phyloP scores from a whole-genome alignment of 768 basidiomycete species.

The Multifurca ochricompacta region DNA sequence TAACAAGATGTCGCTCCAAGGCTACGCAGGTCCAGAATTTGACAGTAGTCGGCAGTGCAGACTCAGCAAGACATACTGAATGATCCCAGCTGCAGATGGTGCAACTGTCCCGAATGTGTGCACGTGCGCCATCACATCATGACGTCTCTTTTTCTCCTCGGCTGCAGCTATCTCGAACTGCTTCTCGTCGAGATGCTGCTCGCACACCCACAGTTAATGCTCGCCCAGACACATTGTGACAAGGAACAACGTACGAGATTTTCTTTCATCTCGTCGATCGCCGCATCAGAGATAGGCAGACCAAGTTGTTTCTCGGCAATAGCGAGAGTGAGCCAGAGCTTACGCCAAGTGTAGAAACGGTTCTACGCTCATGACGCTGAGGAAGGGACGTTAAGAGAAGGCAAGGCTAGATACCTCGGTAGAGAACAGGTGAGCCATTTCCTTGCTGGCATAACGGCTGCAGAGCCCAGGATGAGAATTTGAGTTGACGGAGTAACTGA shows the following conservation, averaged over 20 bases:
- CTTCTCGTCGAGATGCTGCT: constrained; percentile 69
- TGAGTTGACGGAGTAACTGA: too few relatives aligned
- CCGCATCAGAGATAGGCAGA: constrained; percentile 79
- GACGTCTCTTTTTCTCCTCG: constrained; percentile 95
- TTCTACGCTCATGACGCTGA: constrained; percentile 44
- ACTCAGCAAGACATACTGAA: constrained; percentile 53
- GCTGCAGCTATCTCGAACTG: constrained; percentile 89
- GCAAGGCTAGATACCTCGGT: constrained; percentile 53
- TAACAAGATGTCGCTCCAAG: constrained; percentile 98
- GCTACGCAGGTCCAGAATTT: constrained; percentile 31
- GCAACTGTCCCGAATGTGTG: constrained; percentile 94
- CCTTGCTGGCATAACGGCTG: constrained; percentile 98
- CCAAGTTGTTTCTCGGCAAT: constrained; percentile 96
- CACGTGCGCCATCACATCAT: constrained; percentile 99
- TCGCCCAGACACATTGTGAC: not conserved
- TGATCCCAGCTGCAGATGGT: constrained; percentile 91
- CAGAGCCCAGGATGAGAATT: not conserved
- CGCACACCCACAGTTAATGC: not conserved
- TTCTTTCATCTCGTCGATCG: constrained; percentile 90
- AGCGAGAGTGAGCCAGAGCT: constrained; percentile 93
- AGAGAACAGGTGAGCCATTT: constrained; percentile 98
- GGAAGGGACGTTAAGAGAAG: not conserved
- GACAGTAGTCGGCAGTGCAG: not conserved
- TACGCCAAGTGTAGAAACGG: constrained; percentile 91
- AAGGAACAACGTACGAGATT: constrained; percentile 56